Base-by-base conservation (phyloP, 139 green algal genomes). In the Coelastrella sp. region DNA sequence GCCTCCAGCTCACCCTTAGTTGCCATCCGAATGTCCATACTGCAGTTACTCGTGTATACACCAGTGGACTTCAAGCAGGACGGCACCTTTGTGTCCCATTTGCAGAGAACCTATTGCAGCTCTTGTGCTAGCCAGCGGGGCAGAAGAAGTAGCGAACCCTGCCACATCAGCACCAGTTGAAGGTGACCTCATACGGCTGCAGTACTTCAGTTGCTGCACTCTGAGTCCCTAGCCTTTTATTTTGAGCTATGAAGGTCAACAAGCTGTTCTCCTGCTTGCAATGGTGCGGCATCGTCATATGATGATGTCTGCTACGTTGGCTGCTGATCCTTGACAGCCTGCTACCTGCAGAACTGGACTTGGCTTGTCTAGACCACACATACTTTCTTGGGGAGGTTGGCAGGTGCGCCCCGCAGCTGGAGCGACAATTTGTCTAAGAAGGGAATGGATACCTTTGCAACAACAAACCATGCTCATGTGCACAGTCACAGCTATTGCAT, bases 351-450 rank as follows among this genome's bases (percentile, higher is more conserved):
- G 72, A 89, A 6, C 8, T n/a, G 11, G 85, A 89, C 20, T 24
- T 89, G 15, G 75, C 57, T 58, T 89, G 85, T 76, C 27, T 89
- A n/a, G 85, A 89, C 73, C 85, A 89, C 58, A 24, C 7, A 35
- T 89, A 89, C 85, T 89, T 89, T 58, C 14, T 89, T 6, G 85
- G 22, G 7, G 85, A 89, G 24, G 72, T 83, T 20, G 15, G 20
- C 49, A 80, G 84, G 84, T 88, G 68, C 12, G 74, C 68, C 5
- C 7, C 3, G 8, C 68, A 27, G 17, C 24, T 6, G 68, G 35
- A 49, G 35, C 3, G 35, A 49, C 35, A 49, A 3, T 49, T 49
- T 49, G 35, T 49, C 35, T 3, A 1, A 49, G 35, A 49, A 49
- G 35, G 35, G 35, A 49, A 49, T 1, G 3, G 35, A 49, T 49